phyloP scores from a whole-genome alignment of 495 filamentous ascomycete genomes.

The Talaromyces proteolyticus region DNA sequence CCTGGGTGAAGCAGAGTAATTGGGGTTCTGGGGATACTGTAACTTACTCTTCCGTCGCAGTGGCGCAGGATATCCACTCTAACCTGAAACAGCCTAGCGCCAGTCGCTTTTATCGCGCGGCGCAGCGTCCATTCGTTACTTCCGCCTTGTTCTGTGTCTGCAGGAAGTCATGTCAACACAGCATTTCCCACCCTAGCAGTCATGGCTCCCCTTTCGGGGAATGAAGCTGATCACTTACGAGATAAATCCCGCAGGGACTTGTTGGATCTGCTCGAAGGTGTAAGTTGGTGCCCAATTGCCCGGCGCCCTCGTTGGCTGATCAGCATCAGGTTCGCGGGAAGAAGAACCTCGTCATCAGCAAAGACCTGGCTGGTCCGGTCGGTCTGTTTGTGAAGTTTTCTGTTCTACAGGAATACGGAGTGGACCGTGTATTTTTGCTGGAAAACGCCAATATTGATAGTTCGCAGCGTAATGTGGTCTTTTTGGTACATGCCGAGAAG shows the following conservation, averaged over 20 bases:
- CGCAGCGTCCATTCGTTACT: background rate
- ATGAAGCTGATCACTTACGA: slow-evolving; percentile 74
- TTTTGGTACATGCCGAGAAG: slow-evolving; percentile 84
- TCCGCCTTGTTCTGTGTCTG: background rate
- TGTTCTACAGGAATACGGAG: slow-evolving; percentile 83
- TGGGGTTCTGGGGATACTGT: background rate
- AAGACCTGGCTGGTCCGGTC: slow-evolving; percentile 80
- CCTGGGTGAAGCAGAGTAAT: background rate
- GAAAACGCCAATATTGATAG: slow-evolving; percentile 92
- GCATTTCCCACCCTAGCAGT: slow-evolving; percentile 11
- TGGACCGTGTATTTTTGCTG: slow-evolving; percentile 92
- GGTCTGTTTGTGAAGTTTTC: slow-evolving; percentile 93
- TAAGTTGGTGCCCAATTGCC: slow-evolving; percentile 52
- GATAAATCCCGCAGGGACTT: slow-evolving; percentile 83
- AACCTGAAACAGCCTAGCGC: background rate
- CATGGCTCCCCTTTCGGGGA: slow-evolving; percentile 64
- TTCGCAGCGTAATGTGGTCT: slow-evolving; percentile 91
- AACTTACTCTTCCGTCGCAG: background rate
- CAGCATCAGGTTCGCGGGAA: slow-evolving; percentile 79
- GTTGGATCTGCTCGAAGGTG: slow-evolving; percentile 80
- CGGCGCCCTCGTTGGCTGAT: slow-evolving; percentile 28
- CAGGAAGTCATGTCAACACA: slow-evolving; percentile 2
- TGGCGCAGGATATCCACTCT: background rate
- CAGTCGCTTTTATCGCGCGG: background rate
- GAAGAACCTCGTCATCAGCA: slow-evolving; percentile 95